phyloP scores from a whole-genome alignment of 73 alveolate species.

The Paramecium pentaurelia region DNA sequence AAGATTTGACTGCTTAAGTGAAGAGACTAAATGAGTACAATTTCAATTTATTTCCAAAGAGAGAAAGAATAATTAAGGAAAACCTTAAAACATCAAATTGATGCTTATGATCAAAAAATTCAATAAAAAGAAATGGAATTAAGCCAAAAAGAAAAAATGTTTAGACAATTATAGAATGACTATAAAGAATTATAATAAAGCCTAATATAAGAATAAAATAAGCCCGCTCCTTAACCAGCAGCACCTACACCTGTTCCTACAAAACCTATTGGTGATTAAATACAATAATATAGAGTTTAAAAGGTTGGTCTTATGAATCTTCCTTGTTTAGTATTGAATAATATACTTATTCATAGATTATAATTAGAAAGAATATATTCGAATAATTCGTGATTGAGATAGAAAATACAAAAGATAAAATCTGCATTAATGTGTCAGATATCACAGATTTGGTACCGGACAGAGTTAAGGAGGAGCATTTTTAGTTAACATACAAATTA shows the following conservation, averaged over 20 bases:
- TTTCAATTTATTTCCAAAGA: neutral
- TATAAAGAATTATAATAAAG: neutral
- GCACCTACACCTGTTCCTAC: neutral
- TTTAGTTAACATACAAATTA: neutral
- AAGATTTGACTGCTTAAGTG: neutral
- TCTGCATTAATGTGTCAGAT: neutral
- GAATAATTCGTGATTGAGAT: neutral
- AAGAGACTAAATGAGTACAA: conserved; percentile 13
- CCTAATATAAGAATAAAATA: neutral
- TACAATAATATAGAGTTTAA: neutral
- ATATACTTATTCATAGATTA: neutral
- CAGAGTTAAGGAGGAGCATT: neutral
- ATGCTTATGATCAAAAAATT: conserved; percentile 4
- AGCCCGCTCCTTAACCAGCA: neutral
- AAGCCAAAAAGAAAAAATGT: neutral
- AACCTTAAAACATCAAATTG: conserved; percentile 9
- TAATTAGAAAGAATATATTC: neutral
- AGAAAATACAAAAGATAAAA: conserved; percentile 1
- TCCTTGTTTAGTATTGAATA: neutral
- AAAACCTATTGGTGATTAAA: neutral
- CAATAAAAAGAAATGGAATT: neutral
- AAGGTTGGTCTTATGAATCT: neutral
- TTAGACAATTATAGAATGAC: neutral
- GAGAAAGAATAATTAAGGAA: conserved; percentile 25
- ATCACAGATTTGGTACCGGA: conserved; percentile 4